A percentile compares a stretch with the other conserved stretches of the same genome.
Conservation (phyloP, 164 flowering plant species). For the Euptelea pleiosperma region DNA sequence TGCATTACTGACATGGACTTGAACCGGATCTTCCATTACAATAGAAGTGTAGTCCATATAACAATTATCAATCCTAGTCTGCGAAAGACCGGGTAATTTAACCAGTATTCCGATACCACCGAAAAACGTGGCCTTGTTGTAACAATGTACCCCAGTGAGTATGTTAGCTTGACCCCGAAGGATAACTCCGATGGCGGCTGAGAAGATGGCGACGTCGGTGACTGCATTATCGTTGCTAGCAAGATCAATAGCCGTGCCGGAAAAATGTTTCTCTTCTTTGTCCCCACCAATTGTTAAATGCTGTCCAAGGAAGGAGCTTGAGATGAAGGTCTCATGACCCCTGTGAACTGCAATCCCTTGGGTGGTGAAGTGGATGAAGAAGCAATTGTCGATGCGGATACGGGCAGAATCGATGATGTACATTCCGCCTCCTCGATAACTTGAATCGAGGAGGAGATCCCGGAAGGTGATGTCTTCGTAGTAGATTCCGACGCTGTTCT, state of each 20-base stretch:
- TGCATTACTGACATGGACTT: constrained; percentile 43
- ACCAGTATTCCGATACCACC: constrained; percentile 51
- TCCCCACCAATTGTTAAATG: constrained; percentile 47
- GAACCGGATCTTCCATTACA: constrained; percentile 55
- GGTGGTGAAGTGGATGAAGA: constrained; percentile 24
- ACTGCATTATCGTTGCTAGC: constrained; percentile 47
- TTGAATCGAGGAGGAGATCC: constrained; percentile 49
- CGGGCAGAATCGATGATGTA: constrained; percentile 36
- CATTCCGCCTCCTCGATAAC: constrained; percentile 45
- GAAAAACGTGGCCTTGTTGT: constrained; percentile 53
- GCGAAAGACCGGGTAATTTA: constrained; percentile 16
- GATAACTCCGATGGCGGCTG: constrained; percentile 42
- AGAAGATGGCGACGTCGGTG: constrained; percentile 53
- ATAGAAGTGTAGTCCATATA: constrained; percentile 52
- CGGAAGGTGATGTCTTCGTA: constrained; percentile 49
- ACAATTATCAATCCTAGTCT: constrained; percentile 45
- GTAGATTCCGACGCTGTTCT: constrained; percentile 15
- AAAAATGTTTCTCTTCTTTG: constrained; percentile 32
- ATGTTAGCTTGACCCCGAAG: constrained; percentile 53
- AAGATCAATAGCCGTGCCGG: constrained; percentile 44
- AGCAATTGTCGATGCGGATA: constrained; percentile 32
- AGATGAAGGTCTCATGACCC: constrained; percentile 26
- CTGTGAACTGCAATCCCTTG: constrained; percentile 16
- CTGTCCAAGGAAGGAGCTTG: constrained; percentile 22
- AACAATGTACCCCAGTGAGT: constrained; percentile 57